Evolutionary conservation across 2,329 filamentous ascomycete genomes (phyloP), one percentile per base, ranked within the genome.

Genomic region (Xylaria sp.): DNA sequence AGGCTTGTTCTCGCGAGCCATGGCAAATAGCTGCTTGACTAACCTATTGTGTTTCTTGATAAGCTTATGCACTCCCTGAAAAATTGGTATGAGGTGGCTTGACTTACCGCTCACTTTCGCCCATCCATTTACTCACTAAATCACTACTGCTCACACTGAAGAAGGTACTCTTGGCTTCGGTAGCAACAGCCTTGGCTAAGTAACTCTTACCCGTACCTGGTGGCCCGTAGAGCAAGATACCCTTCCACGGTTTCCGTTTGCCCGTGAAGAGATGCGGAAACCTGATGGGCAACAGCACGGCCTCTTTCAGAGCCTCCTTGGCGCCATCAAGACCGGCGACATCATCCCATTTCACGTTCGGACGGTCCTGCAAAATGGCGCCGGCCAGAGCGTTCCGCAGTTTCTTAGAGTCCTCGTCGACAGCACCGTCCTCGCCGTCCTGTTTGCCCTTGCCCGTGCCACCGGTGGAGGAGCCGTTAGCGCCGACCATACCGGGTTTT

Each of bases 71-170:
- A 72, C 47, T 40, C 38, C 47, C 42, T 38, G 66, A 67, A 54
- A 40, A 25, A 25, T 25, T 19, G 2, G 15, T 12, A 28, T 7
- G 11, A 21, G 19, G n/a, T 7, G 9, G 45, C 9, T 15, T 31
- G 15, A 19, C 83, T 51, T 81, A 96, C 92, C 93, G 88, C 87
- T 99, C 95, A 83, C 92, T 96, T 79, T 99, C 95, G 81, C 95
- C 95, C 95, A 99, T 99, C 95, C 95, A 99, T 77, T 99, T 99
- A 77, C 92, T 97, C 64, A 99, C 95, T 78, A 99, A 78, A 76
- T 99, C 95, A 75, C 92, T 96, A 83, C 92, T 96, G 79, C 92
- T 96, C 69, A 99, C 94, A 74, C 93, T 97, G 85, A 99, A 99
- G 77, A 99, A 99, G 3, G 95, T 98, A 78, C 94, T 97, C 78